These are phyloP conservation scores for Microdochium trichocladiopsis DNA, from an alignment of 2,329 filamentous ascomycete species.

Conservation along the genomic window DNA sequence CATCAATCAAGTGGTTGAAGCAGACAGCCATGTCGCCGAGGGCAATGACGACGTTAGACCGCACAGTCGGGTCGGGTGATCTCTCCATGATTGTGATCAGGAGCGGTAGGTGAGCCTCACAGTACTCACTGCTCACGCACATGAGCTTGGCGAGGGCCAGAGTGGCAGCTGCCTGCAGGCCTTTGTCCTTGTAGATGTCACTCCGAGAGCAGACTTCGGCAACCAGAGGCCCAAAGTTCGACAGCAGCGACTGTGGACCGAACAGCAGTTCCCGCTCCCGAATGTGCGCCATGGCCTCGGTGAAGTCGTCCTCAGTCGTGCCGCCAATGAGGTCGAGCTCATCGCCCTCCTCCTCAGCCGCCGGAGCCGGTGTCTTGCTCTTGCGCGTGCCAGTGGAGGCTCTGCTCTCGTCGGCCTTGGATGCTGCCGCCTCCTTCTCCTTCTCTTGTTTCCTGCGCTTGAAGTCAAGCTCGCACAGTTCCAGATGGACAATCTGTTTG, in stretches of 20 bases:
- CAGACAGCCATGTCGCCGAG: constrained; percentile 98
- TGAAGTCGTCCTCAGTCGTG: constrained; percentile 91
- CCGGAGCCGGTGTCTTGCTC: constrained; percentile 23
- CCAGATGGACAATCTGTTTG: constrained; percentile 97
- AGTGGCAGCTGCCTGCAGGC: constrained; percentile 87
- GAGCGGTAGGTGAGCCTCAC: constrained; percentile 83
- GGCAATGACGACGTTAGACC: constrained; percentile 93
- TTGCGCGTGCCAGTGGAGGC: constrained; percentile 18
- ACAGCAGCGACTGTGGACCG: constrained; percentile 75
- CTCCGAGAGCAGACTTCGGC: constrained; percentile 93
- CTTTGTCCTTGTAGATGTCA: constrained; percentile 82
- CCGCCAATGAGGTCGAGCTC: constrained; percentile 95
- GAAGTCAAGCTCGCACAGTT: constrained; percentile 96
- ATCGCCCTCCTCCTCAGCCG: constrained; percentile 62
- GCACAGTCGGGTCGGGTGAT: constrained; percentile 83
- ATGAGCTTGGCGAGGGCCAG: constrained; percentile 96
- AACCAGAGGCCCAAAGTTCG: constrained; percentile 85
- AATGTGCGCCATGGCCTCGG: constrained; percentile 77
- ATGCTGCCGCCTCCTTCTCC: constrained; percentile 54
- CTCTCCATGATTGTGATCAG: constrained; percentile 98
- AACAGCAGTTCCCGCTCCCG: constrained; percentile 76
- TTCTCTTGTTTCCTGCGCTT: constrained; percentile 92
- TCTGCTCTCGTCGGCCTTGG: constrained; percentile 27
- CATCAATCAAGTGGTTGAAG: constrained; percentile 98
- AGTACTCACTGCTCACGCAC: constrained; percentile 97